Conservation (phyloP, 2,329 filamentous ascomycete genomes). For the Daldinia sp. region DNA sequence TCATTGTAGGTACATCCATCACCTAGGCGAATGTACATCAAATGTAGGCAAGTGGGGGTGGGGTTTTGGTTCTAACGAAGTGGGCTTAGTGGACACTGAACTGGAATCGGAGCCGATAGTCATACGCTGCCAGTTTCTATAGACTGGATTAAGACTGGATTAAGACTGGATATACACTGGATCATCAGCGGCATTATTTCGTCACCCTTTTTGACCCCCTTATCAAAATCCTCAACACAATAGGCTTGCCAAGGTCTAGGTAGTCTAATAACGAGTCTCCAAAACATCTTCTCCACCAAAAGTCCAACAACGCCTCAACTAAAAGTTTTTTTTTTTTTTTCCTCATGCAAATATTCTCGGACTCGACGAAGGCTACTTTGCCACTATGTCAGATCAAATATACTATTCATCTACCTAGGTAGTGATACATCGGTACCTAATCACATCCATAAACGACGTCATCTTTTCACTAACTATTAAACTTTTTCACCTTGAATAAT, state of each 20-base stretch:
- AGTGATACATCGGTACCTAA: slow-evolving; percentile 2
- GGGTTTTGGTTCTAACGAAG: neutral
- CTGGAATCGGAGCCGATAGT: slow-evolving; percentile 11
- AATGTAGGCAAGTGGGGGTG: neutral
- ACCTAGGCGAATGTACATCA: neutral
- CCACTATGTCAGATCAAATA: slow-evolving; percentile 18
- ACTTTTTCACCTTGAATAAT: neutral
- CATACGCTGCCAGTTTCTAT: slow-evolving; percentile 2
- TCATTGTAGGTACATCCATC: neutral
- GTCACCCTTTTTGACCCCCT: slow-evolving; percentile 22
- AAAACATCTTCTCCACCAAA: neutral
- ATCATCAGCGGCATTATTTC: slow-evolving; percentile 32
- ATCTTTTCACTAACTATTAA: slow-evolving; percentile 13
- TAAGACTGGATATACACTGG: slow-evolving; percentile 8
- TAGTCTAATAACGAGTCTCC: neutral
- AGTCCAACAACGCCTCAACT: slow-evolving; percentile 6
- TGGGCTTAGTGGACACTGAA: slow-evolving; percentile 1
- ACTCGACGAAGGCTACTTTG: neutral
- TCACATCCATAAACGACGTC: slow-evolving; percentile 20
- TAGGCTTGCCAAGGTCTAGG: slow-evolving; percentile 13
- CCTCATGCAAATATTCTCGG: neutral
- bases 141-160: no score
- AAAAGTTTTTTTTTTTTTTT: slow-evolving; percentile 1
- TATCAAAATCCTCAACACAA: slow-evolving; percentile 24
- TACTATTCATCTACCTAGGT: no score